Conservation (phyloP, 768 basidiomycete genomes). For the Termitomyces heimii region DNA sequence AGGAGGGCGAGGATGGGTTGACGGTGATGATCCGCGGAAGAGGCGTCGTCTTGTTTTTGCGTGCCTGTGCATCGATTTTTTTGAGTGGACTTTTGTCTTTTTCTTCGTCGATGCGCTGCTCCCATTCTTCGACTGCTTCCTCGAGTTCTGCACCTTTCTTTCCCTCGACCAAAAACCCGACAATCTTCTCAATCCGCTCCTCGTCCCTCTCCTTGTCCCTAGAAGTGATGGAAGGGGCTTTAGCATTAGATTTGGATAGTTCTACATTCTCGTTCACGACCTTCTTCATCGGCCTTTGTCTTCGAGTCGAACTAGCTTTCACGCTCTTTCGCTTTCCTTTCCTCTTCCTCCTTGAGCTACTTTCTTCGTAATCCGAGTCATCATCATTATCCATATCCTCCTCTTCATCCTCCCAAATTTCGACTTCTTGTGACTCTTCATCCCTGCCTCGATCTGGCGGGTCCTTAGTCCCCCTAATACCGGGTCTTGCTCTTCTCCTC, state of each 20-base stretch:
- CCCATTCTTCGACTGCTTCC: constrained; percentile 58
- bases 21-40: not conserved
- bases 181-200: constrained; percentile 60
- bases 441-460: not conserved
- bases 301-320: not conserved
- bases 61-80: not conserved
- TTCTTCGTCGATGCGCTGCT: constrained; percentile 15
- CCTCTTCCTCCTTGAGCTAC: not conserved
- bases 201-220: not conserved
- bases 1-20: not conserved
- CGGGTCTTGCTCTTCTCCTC: not conserved
- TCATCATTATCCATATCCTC: not conserved
- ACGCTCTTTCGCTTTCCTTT: not conserved
- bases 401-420: not conserved
- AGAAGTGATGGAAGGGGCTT: not conserved
- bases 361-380: not conserved
- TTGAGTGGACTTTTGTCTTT: not conserved
- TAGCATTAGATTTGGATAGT: not conserved
- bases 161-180: constrained; percentile 60
- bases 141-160: constrained; percentile 60
- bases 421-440: not conserved
- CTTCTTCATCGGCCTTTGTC: constrained; percentile 12
- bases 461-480: not conserved
- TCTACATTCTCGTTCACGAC: not conserved
- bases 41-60: not conserved